These are phyloP conservation scores for Citrullus mucosospermus DNA, from an alignment of 306 rosid genomes.

Conservation along the genomic window DNA sequence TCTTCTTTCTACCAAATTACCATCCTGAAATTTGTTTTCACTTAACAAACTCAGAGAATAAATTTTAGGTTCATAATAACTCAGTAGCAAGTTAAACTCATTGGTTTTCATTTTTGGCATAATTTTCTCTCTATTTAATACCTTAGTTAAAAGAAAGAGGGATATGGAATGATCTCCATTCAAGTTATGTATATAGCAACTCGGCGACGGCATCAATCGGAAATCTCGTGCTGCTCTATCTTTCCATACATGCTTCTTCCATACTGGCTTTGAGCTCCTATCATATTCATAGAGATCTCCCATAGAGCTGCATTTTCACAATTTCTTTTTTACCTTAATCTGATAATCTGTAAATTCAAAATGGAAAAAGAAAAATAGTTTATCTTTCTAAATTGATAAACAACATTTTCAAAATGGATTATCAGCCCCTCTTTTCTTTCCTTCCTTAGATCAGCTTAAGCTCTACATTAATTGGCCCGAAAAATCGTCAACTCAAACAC, in stretches of 20 bases:
- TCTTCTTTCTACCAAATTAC: constrained; percentile 72
- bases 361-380: neutral
- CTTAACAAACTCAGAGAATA: constrained; percentile 1
- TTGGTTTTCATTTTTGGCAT: too few relatives aligned
- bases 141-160: constrained; percentile 84
- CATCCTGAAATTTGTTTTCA: constrained; percentile 32
- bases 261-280: constrained; percentile 63
- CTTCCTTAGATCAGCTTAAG: neutral
- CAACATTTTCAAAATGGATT: neutral
- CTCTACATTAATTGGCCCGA: neutral
- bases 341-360: constrained; percentile 14
- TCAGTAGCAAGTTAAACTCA: neutral
- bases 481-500: neutral
- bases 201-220: constrained; percentile 40
- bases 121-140: constrained; percentile 9
- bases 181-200: constrained; percentile 38
- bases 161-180: constrained; percentile 61
- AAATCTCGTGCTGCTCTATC: constrained; percentile 32
- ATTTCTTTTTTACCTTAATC: constrained; percentile 4
- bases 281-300: constrained; percentile 87
- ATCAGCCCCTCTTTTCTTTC: neutral
- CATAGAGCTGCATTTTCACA: constrained; percentile 44
- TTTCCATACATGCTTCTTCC: constrained; percentile 83
- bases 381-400: neutral
- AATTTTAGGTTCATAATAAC: neutral